phyloP scores from a whole-genome alignment of 495 filamentous ascomycete species.

The Hypoxylon fragiforme region DNA sequence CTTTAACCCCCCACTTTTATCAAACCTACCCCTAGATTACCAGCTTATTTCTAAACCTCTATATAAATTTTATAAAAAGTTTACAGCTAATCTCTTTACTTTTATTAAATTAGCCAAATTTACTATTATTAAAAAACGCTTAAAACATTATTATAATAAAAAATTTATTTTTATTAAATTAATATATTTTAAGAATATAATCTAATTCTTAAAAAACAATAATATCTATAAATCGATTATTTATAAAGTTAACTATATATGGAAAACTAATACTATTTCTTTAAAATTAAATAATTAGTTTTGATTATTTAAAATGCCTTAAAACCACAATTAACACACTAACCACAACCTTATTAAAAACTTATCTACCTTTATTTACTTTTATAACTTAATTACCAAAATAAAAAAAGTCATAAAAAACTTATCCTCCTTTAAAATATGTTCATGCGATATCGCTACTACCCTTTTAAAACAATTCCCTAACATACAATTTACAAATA shows the following conservation, averaged over 20 bases:
- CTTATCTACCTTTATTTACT: not conserved
- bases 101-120: not conserved
- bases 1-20: not conserved
- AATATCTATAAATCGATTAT: not conserved
- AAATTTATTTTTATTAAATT: not conserved
- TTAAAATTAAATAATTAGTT: not conserved
- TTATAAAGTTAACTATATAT: not conserved
- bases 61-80: not conserved
- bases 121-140: not conserved
- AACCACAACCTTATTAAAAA: not conserved
- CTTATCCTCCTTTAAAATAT: not conserved
- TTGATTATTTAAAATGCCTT: not conserved
- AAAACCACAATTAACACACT: not conserved
- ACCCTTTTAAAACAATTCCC: not conserved
- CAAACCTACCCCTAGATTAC: not conserved
- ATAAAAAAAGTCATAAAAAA: not conserved
- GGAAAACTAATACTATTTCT: not conserved
- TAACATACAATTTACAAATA: not conserved
- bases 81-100: not conserved
- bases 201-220: not conserved
- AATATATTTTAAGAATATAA: not conserved
- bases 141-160: not conserved
- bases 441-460: not conserved
- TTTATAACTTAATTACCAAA: not conserved
- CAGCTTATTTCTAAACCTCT: not conserved